Percentiles rank a stretch among this genome's conserved stretches.
Evolutionary conservation across 257 asterid genomes (phyloP).

Genomic region (Anisodus acutangulus): DNA sequence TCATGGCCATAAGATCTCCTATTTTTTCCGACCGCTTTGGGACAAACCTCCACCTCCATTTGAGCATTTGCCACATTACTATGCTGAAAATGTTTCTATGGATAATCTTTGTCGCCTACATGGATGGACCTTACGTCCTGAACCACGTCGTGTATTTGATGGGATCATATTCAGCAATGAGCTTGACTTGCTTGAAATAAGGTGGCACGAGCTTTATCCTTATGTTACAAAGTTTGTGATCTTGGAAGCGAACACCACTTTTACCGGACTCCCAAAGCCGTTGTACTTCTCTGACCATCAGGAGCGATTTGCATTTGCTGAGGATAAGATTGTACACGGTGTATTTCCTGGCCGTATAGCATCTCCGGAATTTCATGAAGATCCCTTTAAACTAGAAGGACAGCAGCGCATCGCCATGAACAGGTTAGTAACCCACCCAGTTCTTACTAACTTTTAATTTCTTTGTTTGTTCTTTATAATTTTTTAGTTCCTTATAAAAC

Average conservation of each 20-base stretch:
- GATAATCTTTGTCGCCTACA: slow-evolving; percentile 77
- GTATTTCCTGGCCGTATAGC: slow-evolving; percentile 65
- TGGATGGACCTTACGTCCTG: slow-evolving; percentile 75
- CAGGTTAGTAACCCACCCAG: not conserved
- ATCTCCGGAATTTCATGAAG: slow-evolving; percentile 45
- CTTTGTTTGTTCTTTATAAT: no score
- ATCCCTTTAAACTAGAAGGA: slow-evolving; percentile 76
- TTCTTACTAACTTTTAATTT: no score
- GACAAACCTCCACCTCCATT: slow-evolving; percentile 79
- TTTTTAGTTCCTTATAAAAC: no score
- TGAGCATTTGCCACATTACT: slow-evolving; percentile 72
- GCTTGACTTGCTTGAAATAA: slow-evolving; percentile 79
- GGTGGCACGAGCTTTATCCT: slow-evolving; percentile 86
- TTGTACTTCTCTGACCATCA: slow-evolving; percentile 63
- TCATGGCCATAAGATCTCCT: slow-evolving; percentile 64
- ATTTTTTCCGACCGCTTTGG: slow-evolving; percentile 94
- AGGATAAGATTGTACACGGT: slow-evolving; percentile 59
- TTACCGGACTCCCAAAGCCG: slow-evolving; percentile 87
- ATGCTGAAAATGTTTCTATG: slow-evolving; percentile 89
- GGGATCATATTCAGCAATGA: slow-evolving; percentile 88
- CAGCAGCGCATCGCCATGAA: slow-evolving; percentile 82
- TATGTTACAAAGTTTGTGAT: slow-evolving; percentile 74
- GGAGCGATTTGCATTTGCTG: slow-evolving; percentile 68
- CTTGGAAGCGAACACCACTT: slow-evolving; percentile 89
- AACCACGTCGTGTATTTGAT: slow-evolving; percentile 85